These are phyloP conservation scores for Cercospora sesami DNA, from an alignment of 2,329 filamentous ascomycete genomes.

Conservation along the genomic window DNA sequence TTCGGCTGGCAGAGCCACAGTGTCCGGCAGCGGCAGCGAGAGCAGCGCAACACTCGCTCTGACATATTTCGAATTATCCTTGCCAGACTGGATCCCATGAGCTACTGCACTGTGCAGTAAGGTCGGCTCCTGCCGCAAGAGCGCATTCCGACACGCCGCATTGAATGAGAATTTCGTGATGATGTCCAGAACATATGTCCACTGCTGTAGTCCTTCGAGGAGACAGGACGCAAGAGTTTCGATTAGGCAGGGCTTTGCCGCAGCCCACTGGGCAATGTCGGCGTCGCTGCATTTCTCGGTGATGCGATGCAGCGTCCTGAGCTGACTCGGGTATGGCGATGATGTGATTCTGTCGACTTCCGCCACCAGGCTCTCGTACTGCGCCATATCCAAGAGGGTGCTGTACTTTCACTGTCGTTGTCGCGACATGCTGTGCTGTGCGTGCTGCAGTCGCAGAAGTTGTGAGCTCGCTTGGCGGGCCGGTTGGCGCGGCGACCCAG, in stretches of 20 bases:
- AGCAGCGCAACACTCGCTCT: constrained; percentile 34
- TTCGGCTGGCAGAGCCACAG: constrained; percentile 36
- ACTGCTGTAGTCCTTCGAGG: constrained; percentile 53
- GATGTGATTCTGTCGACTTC: constrained; percentile 36
- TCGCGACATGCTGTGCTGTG: background rate
- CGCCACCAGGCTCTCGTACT: constrained; percentile 23
- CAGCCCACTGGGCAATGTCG: constrained; percentile 49
- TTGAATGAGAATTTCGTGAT: constrained; percentile 46
- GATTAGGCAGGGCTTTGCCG: constrained; percentile 53
- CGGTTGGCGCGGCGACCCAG: constrained; percentile 14
- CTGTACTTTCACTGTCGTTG: background rate
- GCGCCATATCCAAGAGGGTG: constrained; percentile 13
- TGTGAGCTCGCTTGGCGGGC: background rate
- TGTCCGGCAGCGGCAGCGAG: constrained; percentile 33
- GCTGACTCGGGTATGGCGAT: constrained; percentile 37
- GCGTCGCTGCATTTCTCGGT: constrained; percentile 32
- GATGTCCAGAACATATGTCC: constrained; percentile 53
- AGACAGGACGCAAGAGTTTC: constrained; percentile 47
- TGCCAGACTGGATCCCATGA: constrained; percentile 30
- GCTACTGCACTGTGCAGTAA: constrained; percentile 34
- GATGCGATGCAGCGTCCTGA: constrained; percentile 22
- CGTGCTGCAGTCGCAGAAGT: background rate
- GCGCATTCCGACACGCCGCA: constrained; percentile 33
- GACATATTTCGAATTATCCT: constrained; percentile 26
- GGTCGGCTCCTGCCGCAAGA: constrained; percentile 36